Evolutionary conservation across 1,139 yeast genomes (phyloP).

Genomic region (Candida dubliniensis): DNA sequence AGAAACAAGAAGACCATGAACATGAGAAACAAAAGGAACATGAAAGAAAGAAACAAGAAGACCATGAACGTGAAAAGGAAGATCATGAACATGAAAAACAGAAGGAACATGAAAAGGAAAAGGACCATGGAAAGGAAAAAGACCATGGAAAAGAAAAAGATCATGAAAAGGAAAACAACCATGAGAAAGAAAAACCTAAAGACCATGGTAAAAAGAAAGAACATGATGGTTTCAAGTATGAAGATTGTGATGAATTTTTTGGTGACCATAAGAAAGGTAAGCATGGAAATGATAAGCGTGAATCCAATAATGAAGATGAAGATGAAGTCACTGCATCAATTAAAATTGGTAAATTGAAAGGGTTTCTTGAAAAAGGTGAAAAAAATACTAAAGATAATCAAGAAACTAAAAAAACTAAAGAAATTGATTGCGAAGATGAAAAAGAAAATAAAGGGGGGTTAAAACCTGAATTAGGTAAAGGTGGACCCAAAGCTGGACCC

Average conservation of each 20-base stretch:
- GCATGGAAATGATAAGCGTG: conserved; percentile 1
- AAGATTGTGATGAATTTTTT: conserved; percentile 2
- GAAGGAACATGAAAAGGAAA: too few relatives aligned
- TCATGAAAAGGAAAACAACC: neutral
- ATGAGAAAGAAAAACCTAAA: neutral
- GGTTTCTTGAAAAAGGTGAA: neutral
- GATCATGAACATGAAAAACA: too few relatives aligned
- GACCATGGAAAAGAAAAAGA: conserved; percentile 3
- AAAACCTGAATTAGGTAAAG: neutral
- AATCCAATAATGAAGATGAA: neutral
- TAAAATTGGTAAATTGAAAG: conserved; percentile 1
- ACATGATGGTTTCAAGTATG: neutral
- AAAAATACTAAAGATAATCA: neutral
- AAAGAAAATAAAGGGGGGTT: conserved; percentile 2
- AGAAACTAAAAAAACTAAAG: neutral
- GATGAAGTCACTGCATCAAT: neutral
- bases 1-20: too few relatives aligned
- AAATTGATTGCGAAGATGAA: neutral
- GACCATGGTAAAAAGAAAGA: conserved; percentile 5
- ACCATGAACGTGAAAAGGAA: too few relatives aligned
- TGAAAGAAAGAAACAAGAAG: too few relatives aligned
- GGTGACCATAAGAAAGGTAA: neutral
- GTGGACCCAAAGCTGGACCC: neutral
- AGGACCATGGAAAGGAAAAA: neutral
- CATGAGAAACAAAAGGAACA: too few relatives aligned